Base-by-base conservation (phyloP, 192 early-diverging fungal species). In the Entomortierella chlamydospora region DNA sequence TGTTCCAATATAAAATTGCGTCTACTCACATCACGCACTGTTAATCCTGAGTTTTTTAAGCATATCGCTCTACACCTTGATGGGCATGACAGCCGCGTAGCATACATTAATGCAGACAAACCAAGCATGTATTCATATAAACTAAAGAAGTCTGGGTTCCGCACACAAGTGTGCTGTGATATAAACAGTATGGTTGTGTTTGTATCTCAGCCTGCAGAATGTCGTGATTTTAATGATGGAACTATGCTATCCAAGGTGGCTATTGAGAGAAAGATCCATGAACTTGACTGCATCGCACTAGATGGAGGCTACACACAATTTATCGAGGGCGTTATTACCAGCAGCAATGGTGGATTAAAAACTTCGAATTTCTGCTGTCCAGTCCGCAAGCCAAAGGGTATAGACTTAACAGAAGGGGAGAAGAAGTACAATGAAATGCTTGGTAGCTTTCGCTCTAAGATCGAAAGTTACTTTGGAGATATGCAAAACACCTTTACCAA, bases 71-170 rank as follows among this genome's bases (percentile, higher is more conserved):
- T 76, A 22, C 49, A 61, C 43, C 33, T 76, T 26, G 73, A 76
- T 68, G 73, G 34, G 5, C 34, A 37, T 37, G 34, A 37, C 34
- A 37, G 34, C 34, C 34, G 34, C 10, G 34, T 37, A 11, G 34
- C 42, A 29, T 70, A 69, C 25, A 23, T 23, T 23, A 59, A 59
- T 62, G 74, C 55, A 63, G 58, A 61, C 41, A 78, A 69, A 31
- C 18, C 74, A 5, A 49, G 49, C 12, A 50, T 78, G 37, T 78
- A 78, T n/a, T 78, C 74, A 6, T 78, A 78, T 34, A 78, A 78
- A 54, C 34, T 76, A 31, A 42, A 58, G 10, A 37, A 37, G 34
- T 37, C 34, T 37, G 34, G 34, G 10, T 78, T 70, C 56, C 37
- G 74, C 18, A 63, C 60, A 20, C 74, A 78, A 30, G 51, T 68